Conservation (phyloP, 805 yeast species). For the Saturnispora besseyi region DNA sequence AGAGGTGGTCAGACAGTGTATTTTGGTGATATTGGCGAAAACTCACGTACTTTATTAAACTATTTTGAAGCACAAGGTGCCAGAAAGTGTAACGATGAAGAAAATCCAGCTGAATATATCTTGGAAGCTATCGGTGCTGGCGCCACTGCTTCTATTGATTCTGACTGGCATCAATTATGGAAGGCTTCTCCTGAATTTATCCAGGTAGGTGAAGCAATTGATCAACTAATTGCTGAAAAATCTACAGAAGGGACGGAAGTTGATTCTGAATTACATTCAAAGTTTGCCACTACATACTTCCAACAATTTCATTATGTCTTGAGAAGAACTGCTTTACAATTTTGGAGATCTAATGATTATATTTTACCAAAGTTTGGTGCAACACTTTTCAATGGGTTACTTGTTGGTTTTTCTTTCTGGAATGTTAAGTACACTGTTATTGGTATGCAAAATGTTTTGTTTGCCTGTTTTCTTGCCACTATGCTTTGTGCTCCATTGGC, state of each 20-base stretch:
- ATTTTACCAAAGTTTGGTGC: constrained; percentile 40
- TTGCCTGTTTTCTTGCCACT: constrained; percentile 45
- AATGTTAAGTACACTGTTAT: constrained; percentile 41
- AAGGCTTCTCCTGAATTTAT: constrained; percentile 24
- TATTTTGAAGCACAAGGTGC: constrained; percentile 53
- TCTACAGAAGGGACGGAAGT: constrained; percentile 10
- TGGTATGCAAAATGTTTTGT: constrained; percentile 54
- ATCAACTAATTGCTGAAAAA: constrained; percentile 19
- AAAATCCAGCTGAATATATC: constrained; percentile 73
- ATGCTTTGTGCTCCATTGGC: constrained; percentile 49
- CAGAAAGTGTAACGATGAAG: constrained; percentile 48
- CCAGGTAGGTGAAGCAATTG: constrained; percentile 24
- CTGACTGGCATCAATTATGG: constrained; percentile 65
- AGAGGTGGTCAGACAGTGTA: constrained; percentile 48
- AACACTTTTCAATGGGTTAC: constrained; percentile 33
- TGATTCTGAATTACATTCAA: constrained; percentile 15
- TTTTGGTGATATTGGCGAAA: constrained; percentile 45
- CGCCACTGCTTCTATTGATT: constrained; percentile 53
- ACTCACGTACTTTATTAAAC: constrained; percentile 33
- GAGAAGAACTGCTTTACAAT: constrained; percentile 32
- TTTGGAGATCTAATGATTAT: constrained; percentile 42
- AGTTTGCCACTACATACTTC: constrained; percentile 39
- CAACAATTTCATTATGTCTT: constrained; percentile 30
- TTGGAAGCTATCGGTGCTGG: constrained; percentile 75
- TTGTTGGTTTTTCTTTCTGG: constrained; percentile 65